These are phyloP conservation scores for Parasitella parasitica DNA, from an alignment of 371 early-diverging fungal genomes.

Conservation along the genomic window DNA sequence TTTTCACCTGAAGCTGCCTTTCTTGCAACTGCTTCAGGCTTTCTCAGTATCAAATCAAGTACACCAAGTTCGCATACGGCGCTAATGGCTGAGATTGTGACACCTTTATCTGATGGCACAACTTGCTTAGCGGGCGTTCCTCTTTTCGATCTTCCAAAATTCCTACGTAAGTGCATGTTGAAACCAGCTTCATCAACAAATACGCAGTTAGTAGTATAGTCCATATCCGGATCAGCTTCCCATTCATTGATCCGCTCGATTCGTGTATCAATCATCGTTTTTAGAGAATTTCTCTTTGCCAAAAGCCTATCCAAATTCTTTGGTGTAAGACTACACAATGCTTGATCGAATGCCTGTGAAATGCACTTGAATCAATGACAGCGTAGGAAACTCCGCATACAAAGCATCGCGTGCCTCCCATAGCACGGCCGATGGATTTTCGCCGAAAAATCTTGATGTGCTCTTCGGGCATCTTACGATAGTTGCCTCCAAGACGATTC, in stretches of 20 bases:
- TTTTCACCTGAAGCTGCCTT: not conserved
- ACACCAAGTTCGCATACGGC: conserved; percentile 11
- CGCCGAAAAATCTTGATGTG: conserved; percentile 10
- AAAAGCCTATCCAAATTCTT: conserved; percentile 1
- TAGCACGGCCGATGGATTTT: not conserved
- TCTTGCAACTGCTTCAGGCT: conserved; percentile 11
- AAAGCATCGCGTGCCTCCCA: conserved; percentile 10
- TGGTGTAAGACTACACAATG: conserved; percentile 1
- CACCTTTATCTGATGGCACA: conserved; percentile 8
- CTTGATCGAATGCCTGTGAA: not conserved
- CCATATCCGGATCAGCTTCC: not conserved
- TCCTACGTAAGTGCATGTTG: conserved; percentile 11
- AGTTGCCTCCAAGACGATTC: not conserved
- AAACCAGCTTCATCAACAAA: conserved; percentile 20
- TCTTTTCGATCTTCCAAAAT: conserved; percentile 8
- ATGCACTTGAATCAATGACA: conserved; percentile 1
- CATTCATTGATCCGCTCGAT: conserved; percentile 4
- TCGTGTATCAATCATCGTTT: not conserved
- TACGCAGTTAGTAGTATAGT: conserved; percentile 5
- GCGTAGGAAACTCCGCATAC: not conserved
- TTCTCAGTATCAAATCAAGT: conserved; percentile 3
- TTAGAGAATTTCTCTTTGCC: not conserved
- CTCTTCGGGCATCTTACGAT: conserved; percentile 1
- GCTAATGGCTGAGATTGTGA: conserved; percentile 5
- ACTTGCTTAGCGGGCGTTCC: conserved; percentile 11